Evolutionary conservation across 192 early-diverging fungal genomes (phyloP).

Genomic region (Podochytrium sp.): DNA sequence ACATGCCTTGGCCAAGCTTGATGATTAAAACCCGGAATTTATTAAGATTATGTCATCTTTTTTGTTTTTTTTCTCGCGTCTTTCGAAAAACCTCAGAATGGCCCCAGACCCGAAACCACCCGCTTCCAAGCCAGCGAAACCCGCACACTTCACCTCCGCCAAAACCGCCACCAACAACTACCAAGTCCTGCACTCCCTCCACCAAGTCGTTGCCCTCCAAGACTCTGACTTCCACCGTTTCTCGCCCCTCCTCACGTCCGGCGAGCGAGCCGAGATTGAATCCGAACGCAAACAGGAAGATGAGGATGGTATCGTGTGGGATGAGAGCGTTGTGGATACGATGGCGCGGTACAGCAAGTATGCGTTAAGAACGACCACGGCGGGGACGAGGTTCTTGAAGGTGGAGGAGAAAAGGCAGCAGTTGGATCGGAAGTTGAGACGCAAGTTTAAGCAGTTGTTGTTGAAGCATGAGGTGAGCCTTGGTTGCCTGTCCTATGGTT

Average conservation of each 20-base stretch:
- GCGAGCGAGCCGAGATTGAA: constrained; percentile 2
- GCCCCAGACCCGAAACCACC: not conserved
- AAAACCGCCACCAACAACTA: constrained; percentile 18
- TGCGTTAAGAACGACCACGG: not conserved
- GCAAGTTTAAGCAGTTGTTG: constrained; percentile 9
- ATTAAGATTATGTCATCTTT: not conserved
- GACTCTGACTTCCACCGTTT: constrained; percentile 12
- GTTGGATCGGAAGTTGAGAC: constrained; percentile 5
- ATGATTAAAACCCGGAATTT: no score
- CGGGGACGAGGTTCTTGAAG: not conserved
- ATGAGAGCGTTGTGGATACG: not conserved
- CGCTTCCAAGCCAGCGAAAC: not conserved
- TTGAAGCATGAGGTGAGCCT: not conserved
- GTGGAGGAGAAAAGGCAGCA: constrained; percentile 9
- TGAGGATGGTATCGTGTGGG: not conserved
- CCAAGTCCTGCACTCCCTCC: not conserved
- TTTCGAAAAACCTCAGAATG: not conserved
- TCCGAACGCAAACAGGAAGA: not conserved
- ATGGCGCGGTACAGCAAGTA: constrained; percentile 1
- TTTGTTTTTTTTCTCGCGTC: not conserved
- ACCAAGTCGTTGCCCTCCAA: not conserved
- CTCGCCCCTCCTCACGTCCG: not conserved
- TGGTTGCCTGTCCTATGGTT: not conserved
- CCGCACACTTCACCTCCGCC: not conserved
- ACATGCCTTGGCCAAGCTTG: no score